Conservation (phyloP, 2,329 filamentous ascomycete species). For the Emergomyces orientalis region DNA sequence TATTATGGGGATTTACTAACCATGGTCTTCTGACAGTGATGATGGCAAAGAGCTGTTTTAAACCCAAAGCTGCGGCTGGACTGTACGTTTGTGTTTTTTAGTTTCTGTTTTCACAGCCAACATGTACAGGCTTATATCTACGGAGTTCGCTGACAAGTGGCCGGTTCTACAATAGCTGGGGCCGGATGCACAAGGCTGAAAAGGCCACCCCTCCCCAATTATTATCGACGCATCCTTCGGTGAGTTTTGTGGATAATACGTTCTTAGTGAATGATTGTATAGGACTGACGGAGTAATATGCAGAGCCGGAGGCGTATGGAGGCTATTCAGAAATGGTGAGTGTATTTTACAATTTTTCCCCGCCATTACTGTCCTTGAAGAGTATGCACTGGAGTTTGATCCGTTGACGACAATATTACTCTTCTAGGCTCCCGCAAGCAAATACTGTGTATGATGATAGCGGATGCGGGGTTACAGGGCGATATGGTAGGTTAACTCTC, state of each 20-base stretch:
- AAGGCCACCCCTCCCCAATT: slow-evolving; percentile 45
- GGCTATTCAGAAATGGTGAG: slow-evolving; percentile 45
- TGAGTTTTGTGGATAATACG: slow-evolving; percentile 16
- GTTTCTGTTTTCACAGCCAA: neutral
- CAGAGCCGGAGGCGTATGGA: slow-evolving; percentile 46
- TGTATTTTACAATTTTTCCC: neutral
- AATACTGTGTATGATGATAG: slow-evolving; percentile 31
- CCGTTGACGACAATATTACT: slow-evolving; percentile 13
- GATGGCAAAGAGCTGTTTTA: slow-evolving; percentile 54
- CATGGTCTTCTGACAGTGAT: slow-evolving; percentile 36
- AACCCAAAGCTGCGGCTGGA: slow-evolving; percentile 46
- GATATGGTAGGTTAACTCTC: slow-evolving; percentile 21
- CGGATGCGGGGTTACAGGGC: slow-evolving; percentile 27
- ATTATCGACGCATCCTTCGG: slow-evolving; percentile 51
- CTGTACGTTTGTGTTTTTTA: slow-evolving; percentile 30
- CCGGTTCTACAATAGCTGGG: slow-evolving; percentile 31
- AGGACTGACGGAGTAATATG: slow-evolving; percentile 9
- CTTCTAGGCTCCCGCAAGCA: slow-evolving; percentile 32
- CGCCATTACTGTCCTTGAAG: neutral
- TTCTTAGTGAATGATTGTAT: neutral
- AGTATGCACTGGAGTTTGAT: neutral
- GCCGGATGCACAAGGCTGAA: slow-evolving; percentile 42
- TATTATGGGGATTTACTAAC: slow-evolving; percentile 15
- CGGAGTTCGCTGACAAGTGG: neutral
- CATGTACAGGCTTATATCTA: neutral